Conservation (phyloP, 169 alveolate genomes). For the Theileria luwenshuni region DNA sequence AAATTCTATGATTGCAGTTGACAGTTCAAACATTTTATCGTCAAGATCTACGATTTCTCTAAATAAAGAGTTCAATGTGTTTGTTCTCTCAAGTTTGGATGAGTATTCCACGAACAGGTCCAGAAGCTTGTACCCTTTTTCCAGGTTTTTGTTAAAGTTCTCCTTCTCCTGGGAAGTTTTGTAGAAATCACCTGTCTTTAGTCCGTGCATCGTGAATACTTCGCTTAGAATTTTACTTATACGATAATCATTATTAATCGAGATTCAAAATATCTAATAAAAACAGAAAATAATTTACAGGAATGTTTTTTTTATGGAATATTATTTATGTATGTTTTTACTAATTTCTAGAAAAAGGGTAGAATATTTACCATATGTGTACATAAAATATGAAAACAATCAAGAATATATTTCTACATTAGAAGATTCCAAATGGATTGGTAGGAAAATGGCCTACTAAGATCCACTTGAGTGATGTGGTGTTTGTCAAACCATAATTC, state of each 20-base stretch:
- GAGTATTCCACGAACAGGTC: slow-evolving; percentile 48
- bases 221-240: neutral
- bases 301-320: neutral
- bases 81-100: slow-evolving; percentile 18
- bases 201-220: slow-evolving; percentile 55
- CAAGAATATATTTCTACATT: neutral
- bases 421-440: neutral
- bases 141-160: slow-evolving; percentile 26
- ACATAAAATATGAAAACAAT: neutral
- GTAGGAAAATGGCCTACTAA: neutral
- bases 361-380: slow-evolving; percentile 4
- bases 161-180: slow-evolving; percentile 59
- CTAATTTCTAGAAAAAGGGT: neutral
- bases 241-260: too few species aligned
- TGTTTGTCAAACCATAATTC: neutral
- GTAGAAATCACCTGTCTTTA: slow-evolving; percentile 50
- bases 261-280: too few species aligned
- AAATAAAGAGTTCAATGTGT: neutral
- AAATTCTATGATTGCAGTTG: slow-evolving; percentile 57
- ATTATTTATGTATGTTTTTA: neutral
- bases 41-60: slow-evolving; percentile 19
- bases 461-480: neutral
- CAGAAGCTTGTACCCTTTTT: slow-evolving; percentile 50
- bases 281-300: neutral
- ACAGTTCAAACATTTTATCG: slow-evolving; percentile 53